Base-by-base conservation (phyloP, 2,329 filamentous ascomycete species). In the Zasmidium citrigriseum region DNA sequence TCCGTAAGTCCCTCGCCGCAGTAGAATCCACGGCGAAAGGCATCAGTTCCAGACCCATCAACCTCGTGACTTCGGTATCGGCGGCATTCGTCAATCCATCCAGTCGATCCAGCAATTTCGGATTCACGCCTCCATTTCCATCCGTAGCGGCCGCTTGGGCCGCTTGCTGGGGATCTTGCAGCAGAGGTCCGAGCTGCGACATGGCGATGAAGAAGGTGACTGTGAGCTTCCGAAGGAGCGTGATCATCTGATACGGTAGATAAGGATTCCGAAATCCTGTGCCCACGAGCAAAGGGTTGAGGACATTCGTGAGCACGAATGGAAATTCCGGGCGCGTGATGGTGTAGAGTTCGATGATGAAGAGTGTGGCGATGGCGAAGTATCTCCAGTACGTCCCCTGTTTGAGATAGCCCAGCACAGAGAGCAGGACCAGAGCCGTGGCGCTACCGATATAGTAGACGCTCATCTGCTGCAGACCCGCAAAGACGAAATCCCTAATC, bases 161-260 rank as follows among this genome's bases (percentile, higher is more conserved):
- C n/a, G 58, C 54, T 16, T 57, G 46, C 24, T 60, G 55, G 4
- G 67, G 60, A 62, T 76, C 77, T 49, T 73, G 75, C 12, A 90
- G 75, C 3, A 91, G 77, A 2, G 91, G 90, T 0, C 89, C 88
- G 52, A 96, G 83, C 75, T 96, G 91, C 4, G 87, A 87, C 58
- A 96, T 84, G 52, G 90, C 93, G 64, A 96, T 91, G 75, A 91
- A 93, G 23, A 91, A 76, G 1, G 91, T 93, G 52, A 98, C 78
- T 16, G 87, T 86, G 21, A 91, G 77, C 71, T 90, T 90, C 60
- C 93, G 86, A 4, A 89, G 85, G 5, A 98, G 83, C 14, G 82
- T 77, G 57, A 97, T 83, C 65, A 89, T 80, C 76, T 99, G 93
- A 72, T 95, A 99, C 2, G 93, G 93, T 3, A 98, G 82, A 64